Conservation (phyloP, 306 rosid species). For the Hippophae gyantsensis region DNA sequence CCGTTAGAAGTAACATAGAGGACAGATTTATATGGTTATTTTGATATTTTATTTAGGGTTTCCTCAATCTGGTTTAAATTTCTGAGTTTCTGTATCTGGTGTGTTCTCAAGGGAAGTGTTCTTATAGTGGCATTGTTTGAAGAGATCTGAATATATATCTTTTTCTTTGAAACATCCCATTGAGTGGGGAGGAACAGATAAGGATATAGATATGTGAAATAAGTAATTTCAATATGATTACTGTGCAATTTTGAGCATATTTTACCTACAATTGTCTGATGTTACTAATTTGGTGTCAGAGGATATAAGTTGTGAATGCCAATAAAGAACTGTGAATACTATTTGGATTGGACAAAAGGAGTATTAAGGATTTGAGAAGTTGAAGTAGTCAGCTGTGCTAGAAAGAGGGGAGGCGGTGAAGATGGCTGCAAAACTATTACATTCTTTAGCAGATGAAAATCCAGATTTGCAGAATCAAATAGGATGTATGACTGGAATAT, state of each 20-base stretch:
- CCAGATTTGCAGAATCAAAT: conserved; percentile 94
- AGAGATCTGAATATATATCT: conserved; percentile 5
- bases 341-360: conserved; percentile 21
- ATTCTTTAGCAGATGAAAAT: conserved; percentile 84
- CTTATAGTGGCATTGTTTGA: conserved; percentile 15
- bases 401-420: conserved; percentile 25
- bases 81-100: conserved; percentile 1
- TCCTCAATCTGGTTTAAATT: no score
- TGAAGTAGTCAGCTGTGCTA: conserved; percentile 17
- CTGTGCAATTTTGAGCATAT: no score
- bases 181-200: conserved; percentile 16
- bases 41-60: no score
- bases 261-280: not conserved
- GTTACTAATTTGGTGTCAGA: conserved; percentile 13
- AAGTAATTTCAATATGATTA: no score
- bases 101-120: conserved; percentile 16
- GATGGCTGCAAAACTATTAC: conserved; percentile 86
- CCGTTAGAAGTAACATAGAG: conserved; percentile 8
- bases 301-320: conserved; percentile 3
- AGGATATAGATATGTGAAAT: not conserved
- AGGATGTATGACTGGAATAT: conserved; percentile 87
- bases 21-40: conserved; percentile 1
- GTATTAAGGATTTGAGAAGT: conserved; percentile 18
- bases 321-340: not conserved
- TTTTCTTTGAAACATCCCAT: conserved; percentile 10